Evolutionary conservation across 2,329 filamentous ascomycete species (phyloP).

Genomic region (Fusarium sp.): DNA sequence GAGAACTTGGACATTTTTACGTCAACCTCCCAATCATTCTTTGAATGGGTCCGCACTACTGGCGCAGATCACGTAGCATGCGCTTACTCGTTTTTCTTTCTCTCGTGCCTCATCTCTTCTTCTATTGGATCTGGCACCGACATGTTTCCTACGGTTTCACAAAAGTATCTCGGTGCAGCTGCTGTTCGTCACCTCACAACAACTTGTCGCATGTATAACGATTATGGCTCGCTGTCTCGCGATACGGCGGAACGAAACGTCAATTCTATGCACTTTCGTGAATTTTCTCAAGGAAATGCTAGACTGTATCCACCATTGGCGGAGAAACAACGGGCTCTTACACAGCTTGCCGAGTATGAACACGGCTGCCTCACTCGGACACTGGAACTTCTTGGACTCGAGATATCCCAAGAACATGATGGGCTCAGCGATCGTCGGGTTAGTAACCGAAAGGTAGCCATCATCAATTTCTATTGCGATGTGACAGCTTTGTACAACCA

Average conservation of each 20-base stretch:
- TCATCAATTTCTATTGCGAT: too few species aligned
- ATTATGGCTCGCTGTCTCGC: background rate
- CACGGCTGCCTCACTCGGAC: background rate
- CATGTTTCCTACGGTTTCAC: background rate
- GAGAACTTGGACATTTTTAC: background rate
- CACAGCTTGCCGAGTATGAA: background rate
- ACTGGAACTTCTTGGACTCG: background rate
- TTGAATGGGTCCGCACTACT: background rate
- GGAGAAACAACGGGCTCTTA: background rate
- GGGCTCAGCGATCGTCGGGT: too few species aligned
- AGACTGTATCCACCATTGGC: rapidly evolving
- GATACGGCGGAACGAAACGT: background rate
- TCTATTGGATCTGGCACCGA: background rate
- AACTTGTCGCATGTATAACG: conserved; percentile 15
- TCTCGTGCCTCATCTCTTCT: background rate
- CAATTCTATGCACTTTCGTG: conserved; percentile 5
- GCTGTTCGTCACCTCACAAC: background rate
- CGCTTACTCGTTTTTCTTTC: conserved; percentile 5
- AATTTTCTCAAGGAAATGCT: rapidly evolving
- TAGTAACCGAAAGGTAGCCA: too few species aligned
- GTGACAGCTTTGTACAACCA: too few species aligned
- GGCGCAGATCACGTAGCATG: conserved; percentile 2
- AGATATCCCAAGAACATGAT: too few species aligned
- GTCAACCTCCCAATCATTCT: background rate
- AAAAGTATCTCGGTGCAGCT: background rate